These are phyloP conservation scores for Suzukiozyma palmioleophila DNA, from an alignment of 1,139 yeast species.

Conservation along the genomic window DNA sequence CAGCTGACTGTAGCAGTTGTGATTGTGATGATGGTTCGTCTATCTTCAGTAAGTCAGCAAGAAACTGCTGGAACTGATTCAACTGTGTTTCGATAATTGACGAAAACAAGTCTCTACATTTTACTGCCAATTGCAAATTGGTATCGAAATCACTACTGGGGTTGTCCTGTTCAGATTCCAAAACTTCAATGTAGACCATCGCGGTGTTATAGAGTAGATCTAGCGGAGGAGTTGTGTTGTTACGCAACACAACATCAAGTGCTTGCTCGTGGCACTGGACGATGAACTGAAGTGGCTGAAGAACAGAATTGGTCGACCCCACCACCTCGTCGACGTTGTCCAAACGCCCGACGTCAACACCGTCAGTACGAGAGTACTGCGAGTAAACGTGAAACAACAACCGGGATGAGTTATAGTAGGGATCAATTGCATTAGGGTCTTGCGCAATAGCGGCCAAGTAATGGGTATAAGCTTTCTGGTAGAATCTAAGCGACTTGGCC, in stretches of 20 bases:
- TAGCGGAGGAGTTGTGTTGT: conserved; percentile 16
- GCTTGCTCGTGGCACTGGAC: conserved; percentile 38
- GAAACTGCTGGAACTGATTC: conserved; percentile 22
- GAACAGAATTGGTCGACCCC: conserved; percentile 26
- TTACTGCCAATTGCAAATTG: conserved; percentile 15
- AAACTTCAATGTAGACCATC: conserved; percentile 42
- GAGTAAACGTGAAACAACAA: conserved; percentile 46
- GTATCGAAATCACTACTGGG: conserved; percentile 10
- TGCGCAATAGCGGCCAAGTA: conserved; percentile 29
- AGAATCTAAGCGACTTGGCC: conserved; percentile 49
- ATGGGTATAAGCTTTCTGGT: conserved; percentile 41
- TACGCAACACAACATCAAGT: conserved; percentile 14
- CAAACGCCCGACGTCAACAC: conserved; percentile 33
- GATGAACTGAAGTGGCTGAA: conserved; percentile 32
- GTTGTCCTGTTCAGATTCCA: conserved; percentile 32
- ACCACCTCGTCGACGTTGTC: conserved; percentile 40
- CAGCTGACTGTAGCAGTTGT: neutral
- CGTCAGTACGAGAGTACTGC: conserved; percentile 41
- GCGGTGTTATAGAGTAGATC: conserved; percentile 46
- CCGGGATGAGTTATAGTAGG: conserved; percentile 46
- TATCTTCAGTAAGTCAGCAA: conserved; percentile 20
- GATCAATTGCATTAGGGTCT: conserved; percentile 22
- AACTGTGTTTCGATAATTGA: conserved; percentile 20
- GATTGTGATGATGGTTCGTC: conserved; percentile 1
- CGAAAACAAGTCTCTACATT: conserved; percentile 16